phyloP scores from a whole-genome alignment of 805 yeast genomes.

The Wickerhamiella shivajii region DNA sequence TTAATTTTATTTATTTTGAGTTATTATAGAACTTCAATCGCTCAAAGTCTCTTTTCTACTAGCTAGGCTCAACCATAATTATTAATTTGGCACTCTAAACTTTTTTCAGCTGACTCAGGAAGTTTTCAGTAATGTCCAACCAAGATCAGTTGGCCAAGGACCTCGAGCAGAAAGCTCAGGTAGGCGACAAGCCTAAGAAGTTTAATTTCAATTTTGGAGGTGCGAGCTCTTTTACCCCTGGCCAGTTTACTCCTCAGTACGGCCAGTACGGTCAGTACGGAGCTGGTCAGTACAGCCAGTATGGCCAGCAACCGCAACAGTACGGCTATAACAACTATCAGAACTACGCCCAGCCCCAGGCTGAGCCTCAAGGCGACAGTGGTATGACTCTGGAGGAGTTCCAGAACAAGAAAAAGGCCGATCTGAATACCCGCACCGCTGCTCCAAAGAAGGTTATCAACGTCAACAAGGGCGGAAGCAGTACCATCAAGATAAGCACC shows the following conservation, averaged over 20 bases:
- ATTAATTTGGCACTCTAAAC: too few relatives aligned
- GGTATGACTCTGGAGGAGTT: constrained; percentile 19
- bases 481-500: constrained; percentile 2
- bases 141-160: constrained; percentile 18
- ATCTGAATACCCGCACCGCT: constrained; percentile 16
- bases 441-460: constrained; percentile 17
- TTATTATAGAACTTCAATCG: too few relatives aligned
- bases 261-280: constrained; percentile 11
- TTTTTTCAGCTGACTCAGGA: too few relatives aligned
- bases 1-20: too few relatives aligned
- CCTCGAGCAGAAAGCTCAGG: constrained; percentile 19
- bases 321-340: constrained; percentile 19
- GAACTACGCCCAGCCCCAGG: constrained; percentile 16
- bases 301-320: constrained; percentile 7
- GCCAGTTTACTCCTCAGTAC: constrained; percentile 6
- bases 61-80: too few relatives aligned
- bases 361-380: constrained; percentile 7
- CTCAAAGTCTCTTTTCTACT: too few relatives aligned
- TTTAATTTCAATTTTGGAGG: constrained; percentile 18
- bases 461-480: constrained; percentile 11
- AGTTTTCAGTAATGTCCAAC: too few relatives aligned
- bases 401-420: constrained; percentile 15
- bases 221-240: constrained; percentile 15
- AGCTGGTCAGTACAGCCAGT: constrained; percentile 8
- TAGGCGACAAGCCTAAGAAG: constrained; percentile 15